Base-by-base conservation (phyloP, 2,329 filamentous ascomycete species). In the Aspergillus piperis region DNA sequence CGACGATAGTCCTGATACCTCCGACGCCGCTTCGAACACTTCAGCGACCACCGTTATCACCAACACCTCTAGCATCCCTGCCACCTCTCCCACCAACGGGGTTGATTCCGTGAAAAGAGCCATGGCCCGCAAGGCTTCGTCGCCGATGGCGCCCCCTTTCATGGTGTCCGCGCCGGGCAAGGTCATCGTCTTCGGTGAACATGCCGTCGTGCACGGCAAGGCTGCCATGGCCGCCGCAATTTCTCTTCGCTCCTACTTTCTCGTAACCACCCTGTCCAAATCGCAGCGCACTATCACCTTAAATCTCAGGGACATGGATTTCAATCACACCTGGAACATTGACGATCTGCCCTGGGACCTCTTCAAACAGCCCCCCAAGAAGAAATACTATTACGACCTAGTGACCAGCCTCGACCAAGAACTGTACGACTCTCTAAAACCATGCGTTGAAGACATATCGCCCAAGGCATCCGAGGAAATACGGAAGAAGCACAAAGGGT, bases 141-240 rank as follows among this genome's bases (percentile, higher is more conserved):
- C 84, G 52, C 86, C 87, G 1, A 84, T 89, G 80, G 84, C 95
- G 78, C 93, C 94, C 47, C 82, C 93, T 62, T 99, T 99, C 75
- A 96, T 99, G 91, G 93, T 98, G 59, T 98, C 95, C 15, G 94
- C 96, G 2, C 95, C 95, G 0, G 96, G 94, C 65, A 99, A 99
- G 77, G 95, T 97, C 73, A 99, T 99, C 75, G 91, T 98, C 56
- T 98, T 94, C 79, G 95, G 95, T 67, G 95, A 99, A 77, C 95
- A 99, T 80, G 90, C 95, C 2, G 95, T 98, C n/a, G 95, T 99
- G 19, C 88, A 99, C 73, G 93, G 93, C 73, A 98, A 97, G 89
- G 88, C 92, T 67, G 94, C 95, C 60, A 94, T 99, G 77, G 95
- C 95, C 55, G 96, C 95, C 23, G 89, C 95, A 30, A 96, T 99